phyloP scores from a whole-genome alignment of 176 grass and related monocot species.

The Leersia perrieri region DNA sequence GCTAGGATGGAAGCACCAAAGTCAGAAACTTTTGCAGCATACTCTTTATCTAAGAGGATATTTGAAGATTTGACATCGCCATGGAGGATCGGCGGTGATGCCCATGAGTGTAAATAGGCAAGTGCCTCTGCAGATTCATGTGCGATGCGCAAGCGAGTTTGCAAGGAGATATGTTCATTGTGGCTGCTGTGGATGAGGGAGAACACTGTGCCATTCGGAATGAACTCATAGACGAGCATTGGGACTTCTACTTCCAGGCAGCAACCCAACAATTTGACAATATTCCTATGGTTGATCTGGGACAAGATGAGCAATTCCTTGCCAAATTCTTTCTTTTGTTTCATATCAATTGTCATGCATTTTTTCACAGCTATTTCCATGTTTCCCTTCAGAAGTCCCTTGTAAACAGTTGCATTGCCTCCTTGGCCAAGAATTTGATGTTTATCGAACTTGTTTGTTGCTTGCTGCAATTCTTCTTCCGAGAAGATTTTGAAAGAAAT shows the following conservation, averaged over 20 bases:
- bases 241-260: background rate
- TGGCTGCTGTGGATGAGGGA: background rate
- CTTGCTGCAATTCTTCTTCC: background rate
- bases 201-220: background rate
- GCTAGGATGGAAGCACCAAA: conserved; percentile 33
- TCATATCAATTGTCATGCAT: background rate
- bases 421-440: background rate
- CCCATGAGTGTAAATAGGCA: background rate
- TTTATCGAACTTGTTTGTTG: conserved; percentile 10
- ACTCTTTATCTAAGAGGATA: conserved; percentile 1
- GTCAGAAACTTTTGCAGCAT: conserved; percentile 14
- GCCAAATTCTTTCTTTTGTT: background rate
- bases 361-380: conserved; percentile 13
- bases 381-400: background rate
- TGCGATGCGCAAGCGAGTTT: background rate
- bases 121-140: background rate
- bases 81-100: background rate
- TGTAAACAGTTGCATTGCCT: background rate
- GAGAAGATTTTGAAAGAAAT: background rate
- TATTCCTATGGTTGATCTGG: background rate
- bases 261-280: background rate
- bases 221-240: background rate
- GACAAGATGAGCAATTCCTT: background rate
- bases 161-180: background rate
- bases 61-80: background rate